Evolutionary conservation across 352 stramenopile species (phyloP).

Genomic region (Globisporangium recalcitrans): DNA sequence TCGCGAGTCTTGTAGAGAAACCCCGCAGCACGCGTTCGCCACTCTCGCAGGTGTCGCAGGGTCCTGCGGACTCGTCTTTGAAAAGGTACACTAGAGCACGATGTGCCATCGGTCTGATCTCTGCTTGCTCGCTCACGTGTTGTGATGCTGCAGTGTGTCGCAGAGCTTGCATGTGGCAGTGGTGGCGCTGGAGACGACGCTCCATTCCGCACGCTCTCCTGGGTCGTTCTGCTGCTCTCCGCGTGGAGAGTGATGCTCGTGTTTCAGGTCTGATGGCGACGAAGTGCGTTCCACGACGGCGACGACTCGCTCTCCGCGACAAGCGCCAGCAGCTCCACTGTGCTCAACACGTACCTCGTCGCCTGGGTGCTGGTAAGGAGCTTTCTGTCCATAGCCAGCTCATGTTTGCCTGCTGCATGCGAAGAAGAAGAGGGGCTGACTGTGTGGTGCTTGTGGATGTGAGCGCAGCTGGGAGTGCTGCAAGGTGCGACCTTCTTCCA

Average conservation of each 20-base stretch:
- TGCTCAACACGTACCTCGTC: conserved; percentile 16
- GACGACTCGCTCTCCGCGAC: not conserved
- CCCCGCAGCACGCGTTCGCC: conserved; percentile 17
- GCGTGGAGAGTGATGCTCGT: conserved; percentile 18
- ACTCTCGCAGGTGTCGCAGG: conserved; percentile 22
- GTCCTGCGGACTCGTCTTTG: conserved; percentile 22
- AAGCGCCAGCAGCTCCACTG: not conserved
- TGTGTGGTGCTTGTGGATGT: not conserved
- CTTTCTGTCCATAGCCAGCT: too few relatives aligned
- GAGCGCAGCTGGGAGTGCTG: conserved; percentile 12
- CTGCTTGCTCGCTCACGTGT: not conserved
- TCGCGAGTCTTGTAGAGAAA: not conserved
- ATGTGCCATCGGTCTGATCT: not conserved
- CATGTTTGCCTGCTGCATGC: not conserved
- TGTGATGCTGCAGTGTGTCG: conserved; percentile 12
- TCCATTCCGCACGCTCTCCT: not conserved
- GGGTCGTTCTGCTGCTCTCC: conserved; percentile 16
- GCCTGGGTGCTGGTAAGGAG: conserved; percentile 16
- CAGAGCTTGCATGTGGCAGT: conserved; percentile 11
- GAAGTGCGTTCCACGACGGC: conserved; percentile 3
- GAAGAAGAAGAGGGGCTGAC: not conserved
- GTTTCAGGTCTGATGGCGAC: conserved; percentile 18
- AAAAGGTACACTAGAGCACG: conserved; percentile 32
- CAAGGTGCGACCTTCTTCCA: conserved; percentile 21
- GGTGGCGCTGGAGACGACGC: not conserved